Base-by-base conservation (phyloP, 768 basidiomycete species). In the Nidula microcarpa region DNA sequence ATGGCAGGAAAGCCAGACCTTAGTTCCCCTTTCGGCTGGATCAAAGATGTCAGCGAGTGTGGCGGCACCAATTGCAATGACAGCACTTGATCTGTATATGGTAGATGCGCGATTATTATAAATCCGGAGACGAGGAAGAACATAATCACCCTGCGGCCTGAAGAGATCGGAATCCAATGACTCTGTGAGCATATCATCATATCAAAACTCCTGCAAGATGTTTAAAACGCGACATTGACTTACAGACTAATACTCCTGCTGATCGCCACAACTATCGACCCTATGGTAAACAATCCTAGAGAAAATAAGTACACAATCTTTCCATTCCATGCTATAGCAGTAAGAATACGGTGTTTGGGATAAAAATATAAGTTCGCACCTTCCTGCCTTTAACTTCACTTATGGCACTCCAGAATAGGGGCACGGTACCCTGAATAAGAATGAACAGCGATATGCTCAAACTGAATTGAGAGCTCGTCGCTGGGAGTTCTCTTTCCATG, bases 31-130 rank as follows among this genome's bases (percentile, higher is more conserved):
- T 63, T 91, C 86, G 9, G 76, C 73, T 0, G 86, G 81, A 23
- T 90, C 88, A 58, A 82, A 91, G 3, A 91, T 85, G 63, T 91
- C 89, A 1, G 88, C 88, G 3, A 92, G 70, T 3, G 89, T 87
- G 11, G 86, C 89, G 0, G 87, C 87, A 4, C 90, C 91, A 51
- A 91, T 82, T 0, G 85, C 65, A 41, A 87, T 76, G 9, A 86
- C 84, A 7, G 86, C 85, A 47, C 84, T 81, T 3, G 84, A 85
- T 44, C 83, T 86, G 53, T 54, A 23, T 4, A 23, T 4, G 23
- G 23, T 23, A 23, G 4, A 23, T 23, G 23, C 23, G 4, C 23
- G 23, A 23, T 23, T 23, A 37, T 49, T 30, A 13, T 32, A 30
- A 36, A n/a, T 35, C 10, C n/a, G 4, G 5, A 33, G 2, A 39